A percentile compares a stretch with the other conserved stretches of the same genome.
These are phyloP conservation scores for Chalciporus piperatus DNA, from an alignment of 768 basidiomycete genomes.

Conservation along the genomic window DNA sequence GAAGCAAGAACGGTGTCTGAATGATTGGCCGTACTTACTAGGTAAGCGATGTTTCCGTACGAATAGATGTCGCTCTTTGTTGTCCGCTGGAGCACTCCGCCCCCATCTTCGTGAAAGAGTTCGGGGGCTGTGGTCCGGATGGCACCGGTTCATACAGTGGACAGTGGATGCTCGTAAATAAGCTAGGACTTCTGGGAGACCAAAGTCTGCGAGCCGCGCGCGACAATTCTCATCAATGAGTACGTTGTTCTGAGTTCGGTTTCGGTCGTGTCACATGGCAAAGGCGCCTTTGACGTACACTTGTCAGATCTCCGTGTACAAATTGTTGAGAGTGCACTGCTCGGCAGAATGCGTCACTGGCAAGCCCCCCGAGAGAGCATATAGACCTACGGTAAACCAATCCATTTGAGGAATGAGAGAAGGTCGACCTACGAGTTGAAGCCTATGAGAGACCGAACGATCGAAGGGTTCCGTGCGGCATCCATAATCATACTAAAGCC, in stretches of 20 bases:
- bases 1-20: not conserved
- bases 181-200: conserved; percentile 3
- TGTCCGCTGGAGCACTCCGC: conserved; percentile 1
- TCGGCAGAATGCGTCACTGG: not conserved
- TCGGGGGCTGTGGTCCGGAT: conserved; percentile 10
- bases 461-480: conserved; percentile 10
- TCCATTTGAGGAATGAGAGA: not conserved
- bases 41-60: conserved; percentile 6
- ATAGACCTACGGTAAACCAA: conserved; percentile 1
- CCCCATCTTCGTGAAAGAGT: not conserved
- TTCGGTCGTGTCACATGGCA: not conserved
- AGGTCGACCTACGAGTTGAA: conserved; percentile 4
- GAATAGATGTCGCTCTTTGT: conserved; percentile 9
- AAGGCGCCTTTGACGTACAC: not conserved
- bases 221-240: conserved; percentile 4
- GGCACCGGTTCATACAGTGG: conserved; percentile 4
- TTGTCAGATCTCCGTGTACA: conserved; percentile 7
- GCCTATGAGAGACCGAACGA: conserved; percentile 2
- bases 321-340: conserved; percentile 3
- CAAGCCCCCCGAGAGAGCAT: too few relatives aligned
- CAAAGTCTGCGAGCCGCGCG: conserved; percentile 7
- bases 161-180: conserved; percentile 6
- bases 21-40: not conserved
- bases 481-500: conserved; percentile 10
- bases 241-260: conserved; percentile 1